A percentile compares a stretch with the other conserved stretches of the same genome.
phyloP scores from a whole-genome alignment of 129 eudicot genomes.

The Escallonia herrerae region DNA sequence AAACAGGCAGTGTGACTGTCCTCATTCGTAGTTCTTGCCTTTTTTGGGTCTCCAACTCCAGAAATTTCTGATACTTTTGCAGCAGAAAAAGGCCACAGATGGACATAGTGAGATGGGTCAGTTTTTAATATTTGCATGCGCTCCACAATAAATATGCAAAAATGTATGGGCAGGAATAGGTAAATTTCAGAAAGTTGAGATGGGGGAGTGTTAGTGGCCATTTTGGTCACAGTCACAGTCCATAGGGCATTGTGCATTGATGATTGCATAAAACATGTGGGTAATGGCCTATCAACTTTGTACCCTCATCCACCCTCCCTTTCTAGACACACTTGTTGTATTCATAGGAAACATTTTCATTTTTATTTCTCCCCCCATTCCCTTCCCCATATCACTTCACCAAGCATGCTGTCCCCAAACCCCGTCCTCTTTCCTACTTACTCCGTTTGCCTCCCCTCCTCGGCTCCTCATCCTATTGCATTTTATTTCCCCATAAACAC shows the following conservation, averaged over 20 bases:
- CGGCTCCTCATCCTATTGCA: not conserved
- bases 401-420: slow-evolving; percentile 20
- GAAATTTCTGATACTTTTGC: not conserved
- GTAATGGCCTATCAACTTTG: slow-evolving; percentile 19
- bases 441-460: not conserved
- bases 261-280: slow-evolving; percentile 34
- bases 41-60: not conserved
- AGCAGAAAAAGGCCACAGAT: slow-evolving; percentile 4
- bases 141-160: not conserved
- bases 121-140: slow-evolving; percentile 25
- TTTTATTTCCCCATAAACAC: no score
- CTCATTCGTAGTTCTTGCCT: not conserved
- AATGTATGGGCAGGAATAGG: not conserved
- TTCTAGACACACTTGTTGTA: slow-evolving; percentile 21
- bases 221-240: not conserved
- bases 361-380: slow-evolving; percentile 12
- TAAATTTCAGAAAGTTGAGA: not conserved
- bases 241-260: slow-evolving; percentile 29
- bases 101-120: slow-evolving; percentile 5
- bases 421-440: not conserved
- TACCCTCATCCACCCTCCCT: slow-evolving; percentile 19
- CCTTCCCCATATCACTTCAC: slow-evolving; percentile 14
- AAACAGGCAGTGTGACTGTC: not conserved
- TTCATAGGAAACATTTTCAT: slow-evolving; percentile 30
- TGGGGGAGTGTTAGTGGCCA: not conserved